phyloP scores from a whole-genome alignment of 1,139 yeast genomes.

The Citeromyces siamensis region DNA sequence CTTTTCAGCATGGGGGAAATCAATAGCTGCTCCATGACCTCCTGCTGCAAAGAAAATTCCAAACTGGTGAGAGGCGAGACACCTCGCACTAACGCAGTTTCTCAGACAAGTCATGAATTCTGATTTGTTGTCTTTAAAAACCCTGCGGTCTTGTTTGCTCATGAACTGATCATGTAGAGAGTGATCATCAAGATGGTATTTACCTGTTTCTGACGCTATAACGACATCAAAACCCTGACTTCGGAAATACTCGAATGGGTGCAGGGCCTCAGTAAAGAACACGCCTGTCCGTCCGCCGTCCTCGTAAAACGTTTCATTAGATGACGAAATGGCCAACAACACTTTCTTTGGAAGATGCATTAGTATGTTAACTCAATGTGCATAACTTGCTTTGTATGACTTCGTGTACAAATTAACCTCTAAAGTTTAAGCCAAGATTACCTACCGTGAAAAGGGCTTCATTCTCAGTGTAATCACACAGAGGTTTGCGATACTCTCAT shows the following conservation, averaged over 20 bases:
- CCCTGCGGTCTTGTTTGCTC: slow-evolving; percentile 27
- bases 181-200: slow-evolving; percentile 40
- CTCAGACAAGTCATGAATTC: slow-evolving; percentile 24
- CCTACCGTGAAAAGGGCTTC: too few relatives aligned
- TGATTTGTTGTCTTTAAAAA: slow-evolving; percentile 24
- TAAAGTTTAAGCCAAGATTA: too few relatives aligned
- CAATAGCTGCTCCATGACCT: slow-evolving; percentile 53
- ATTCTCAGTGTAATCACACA: too few relatives aligned
- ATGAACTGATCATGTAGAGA: slow-evolving; percentile 29
- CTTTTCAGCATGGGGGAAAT: slow-evolving; percentile 38
- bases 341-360: slow-evolving; percentile 21
- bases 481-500: too few relatives aligned
- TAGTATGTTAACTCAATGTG: too few relatives aligned
- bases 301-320: slow-evolving; percentile 34
- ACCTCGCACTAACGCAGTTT: slow-evolving; percentile 28
- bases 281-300: slow-evolving; percentile 48
- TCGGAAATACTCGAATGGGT: slow-evolving; percentile 36
- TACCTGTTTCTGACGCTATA: slow-evolving; percentile 46
- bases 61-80: slow-evolving; percentile 26
- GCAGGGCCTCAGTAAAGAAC: slow-evolving; percentile 41
- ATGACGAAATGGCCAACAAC: slow-evolving; percentile 38
- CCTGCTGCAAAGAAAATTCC: slow-evolving; percentile 47
- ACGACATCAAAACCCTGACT: slow-evolving; percentile 37
- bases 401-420: too few relatives aligned
- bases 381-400: too few relatives aligned